phyloP scores from a whole-genome alignment of 768 basidiomycete species.

The Suillus fuscotomentosus region DNA sequence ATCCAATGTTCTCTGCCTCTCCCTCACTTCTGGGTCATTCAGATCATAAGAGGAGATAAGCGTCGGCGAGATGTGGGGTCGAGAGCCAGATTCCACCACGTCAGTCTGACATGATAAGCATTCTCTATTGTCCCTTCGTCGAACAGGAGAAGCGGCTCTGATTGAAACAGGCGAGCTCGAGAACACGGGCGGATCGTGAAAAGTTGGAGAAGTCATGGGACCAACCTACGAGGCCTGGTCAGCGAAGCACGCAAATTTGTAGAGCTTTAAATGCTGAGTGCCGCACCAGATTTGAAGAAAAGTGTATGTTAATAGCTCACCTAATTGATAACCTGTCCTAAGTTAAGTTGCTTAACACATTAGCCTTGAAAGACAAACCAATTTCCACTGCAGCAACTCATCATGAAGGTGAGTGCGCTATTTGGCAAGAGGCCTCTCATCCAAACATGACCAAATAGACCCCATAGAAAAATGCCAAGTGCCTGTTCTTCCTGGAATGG shows the following conservation, averaged over 20 bases:
- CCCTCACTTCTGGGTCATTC: conserved; percentile 71
- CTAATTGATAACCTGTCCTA: not conserved
- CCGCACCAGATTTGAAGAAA: not conserved
- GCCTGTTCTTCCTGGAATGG: not conserved
- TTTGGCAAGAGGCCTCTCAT: conserved; percentile 3
- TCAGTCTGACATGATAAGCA: conserved; percentile 41
- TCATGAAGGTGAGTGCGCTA: not conserved
- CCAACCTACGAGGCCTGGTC: not conserved
- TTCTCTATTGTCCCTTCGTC: conserved; percentile 31
- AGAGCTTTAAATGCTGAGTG: not conserved
- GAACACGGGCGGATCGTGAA: conserved; percentile 29
- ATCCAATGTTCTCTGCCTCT: conserved; percentile 92
- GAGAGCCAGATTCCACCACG: conserved; percentile 38
- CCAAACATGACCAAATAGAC: not conserved
- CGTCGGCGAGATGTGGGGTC: conserved; percentile 60
- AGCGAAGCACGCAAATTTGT: not conserved
- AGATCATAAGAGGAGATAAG: conserved; percentile 61
- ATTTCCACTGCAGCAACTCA: not conserved
- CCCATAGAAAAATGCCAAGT: not conserved
- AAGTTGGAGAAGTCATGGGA: conserved; percentile 37
- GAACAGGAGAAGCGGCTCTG: conserved; percentile 37
- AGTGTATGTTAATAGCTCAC: not conserved
- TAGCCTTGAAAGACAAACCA: not conserved
- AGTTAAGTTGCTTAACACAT: not conserved
- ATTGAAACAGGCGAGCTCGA: conserved; percentile 45